A percentile compares a stretch with the other conserved stretches of the same genome.
phyloP scores from a whole-genome alignment of 257 asterid species.

The Nicotiana tomentosiformis region DNA sequence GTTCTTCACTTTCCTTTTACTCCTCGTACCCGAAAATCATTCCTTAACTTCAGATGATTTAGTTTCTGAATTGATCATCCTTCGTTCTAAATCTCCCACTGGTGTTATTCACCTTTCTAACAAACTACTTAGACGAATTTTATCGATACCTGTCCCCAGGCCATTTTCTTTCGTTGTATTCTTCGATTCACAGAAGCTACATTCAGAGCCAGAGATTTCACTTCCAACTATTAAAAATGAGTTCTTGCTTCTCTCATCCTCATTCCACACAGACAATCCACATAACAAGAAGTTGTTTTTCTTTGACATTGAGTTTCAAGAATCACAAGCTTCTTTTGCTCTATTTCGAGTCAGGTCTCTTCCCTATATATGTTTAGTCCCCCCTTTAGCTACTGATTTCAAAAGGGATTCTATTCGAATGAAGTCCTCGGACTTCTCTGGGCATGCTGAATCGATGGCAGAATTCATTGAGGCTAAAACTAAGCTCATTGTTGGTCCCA shows the following conservation, averaged over 20 bases:
- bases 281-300: constrained; percentile 38
- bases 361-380: constrained; percentile 69
- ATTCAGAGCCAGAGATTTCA: neutral
- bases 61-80: neutral
- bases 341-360: constrained; percentile 59
- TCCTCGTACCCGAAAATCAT: too few relatives aligned
- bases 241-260: constrained; percentile 44
- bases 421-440: constrained; percentile 56
- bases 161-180: neutral
- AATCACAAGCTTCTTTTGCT: constrained; percentile 59
- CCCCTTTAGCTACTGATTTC: constrained; percentile 46
- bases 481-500: constrained; percentile 41
- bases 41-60: neutral
- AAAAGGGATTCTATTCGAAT: constrained; percentile 48
- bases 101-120: neutral
- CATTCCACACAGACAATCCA: constrained; percentile 44
- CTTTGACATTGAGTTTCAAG: constrained; percentile 58
- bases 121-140: neutral
- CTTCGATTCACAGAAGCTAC: constrained; percentile 4
- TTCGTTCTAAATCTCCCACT: neutral
- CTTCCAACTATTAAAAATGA: constrained; percentile 17
- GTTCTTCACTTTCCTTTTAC: too few relatives aligned
- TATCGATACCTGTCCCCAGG: neutral
- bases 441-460: constrained; percentile 77
- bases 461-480: constrained; percentile 57